These are phyloP conservation scores for Colletotrichum sp. DNA, from an alignment of 2,329 filamentous ascomycete genomes.

Conservation along the genomic window DNA sequence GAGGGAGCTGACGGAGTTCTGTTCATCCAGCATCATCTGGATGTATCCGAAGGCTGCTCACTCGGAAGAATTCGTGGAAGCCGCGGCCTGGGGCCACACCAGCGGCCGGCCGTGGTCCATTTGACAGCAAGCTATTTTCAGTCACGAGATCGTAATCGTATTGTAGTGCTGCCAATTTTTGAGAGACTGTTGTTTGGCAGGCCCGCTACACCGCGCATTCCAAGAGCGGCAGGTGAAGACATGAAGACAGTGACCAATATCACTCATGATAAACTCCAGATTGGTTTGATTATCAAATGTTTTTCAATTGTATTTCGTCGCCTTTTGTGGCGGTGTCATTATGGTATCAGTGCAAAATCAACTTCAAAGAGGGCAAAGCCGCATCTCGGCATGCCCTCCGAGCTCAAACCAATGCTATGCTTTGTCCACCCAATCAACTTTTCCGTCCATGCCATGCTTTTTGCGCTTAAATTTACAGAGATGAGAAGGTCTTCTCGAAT, in stretches of 20 bases:
- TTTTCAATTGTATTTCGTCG: not conserved
- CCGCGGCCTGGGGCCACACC: not conserved
- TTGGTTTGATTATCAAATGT: not conserved
- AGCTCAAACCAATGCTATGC: slow-evolving; percentile 8
- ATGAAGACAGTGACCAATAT: no score
- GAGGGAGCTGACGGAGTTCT: not conserved
- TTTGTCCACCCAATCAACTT: not conserved
- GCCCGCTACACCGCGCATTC: not conserved
- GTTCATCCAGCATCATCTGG: not conserved
- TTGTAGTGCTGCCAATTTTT: not conserved
- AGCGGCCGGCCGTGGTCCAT: fast-evolving
- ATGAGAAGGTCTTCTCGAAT: slow-evolving; percentile 74
- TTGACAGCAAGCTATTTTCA: not conserved
- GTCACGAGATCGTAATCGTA: not conserved
- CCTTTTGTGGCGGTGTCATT: not conserved
- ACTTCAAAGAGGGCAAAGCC: not conserved
- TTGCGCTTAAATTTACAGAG: slow-evolving; percentile 24
- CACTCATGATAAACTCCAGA: fast-evolving
- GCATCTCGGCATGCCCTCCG: not conserved
- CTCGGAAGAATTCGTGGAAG: not conserved
- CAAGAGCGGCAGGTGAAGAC: not conserved
- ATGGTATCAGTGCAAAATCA: slow-evolving; percentile 13
- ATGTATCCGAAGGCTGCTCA: not conserved
- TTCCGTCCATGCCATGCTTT: not conserved
- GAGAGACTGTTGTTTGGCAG: not conserved